Evolutionary conservation across 495 filamentous ascomycete genomes (phyloP), one percentile per base, ranked within the genome.

Genomic region (Neurospora cerealis): DNA sequence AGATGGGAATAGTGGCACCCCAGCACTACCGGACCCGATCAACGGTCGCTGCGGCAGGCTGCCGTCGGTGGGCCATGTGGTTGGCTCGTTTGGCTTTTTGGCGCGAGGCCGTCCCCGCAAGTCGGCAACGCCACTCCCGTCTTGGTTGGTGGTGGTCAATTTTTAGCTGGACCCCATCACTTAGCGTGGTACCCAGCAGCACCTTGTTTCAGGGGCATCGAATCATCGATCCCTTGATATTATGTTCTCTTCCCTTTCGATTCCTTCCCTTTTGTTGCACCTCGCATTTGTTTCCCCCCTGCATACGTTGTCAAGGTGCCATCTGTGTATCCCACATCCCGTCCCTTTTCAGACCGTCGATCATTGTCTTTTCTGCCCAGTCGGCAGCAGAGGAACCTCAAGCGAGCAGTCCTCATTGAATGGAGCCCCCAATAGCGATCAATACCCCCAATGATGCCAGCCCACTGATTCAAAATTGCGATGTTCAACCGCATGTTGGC

Each of bases 81-180:
- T 44, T 34, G 41, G 41, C 7, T n/a, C 54, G 70, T 72, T 75
- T 75, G 74, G 73, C 24, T 24, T 10, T 62, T 46, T n/a, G 42
- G 42, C 44, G 44, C 4, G 13, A 54, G 11, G 21, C 11, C 4
- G 11, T 60, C 48, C 48, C 48, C 48, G 48, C 48, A 60, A 60
- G 48, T 28, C 48, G 21, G 48, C 48, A 60, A 60, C 48, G 48
- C 48, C 48, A 60, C 48, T 60, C 48, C 48, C 48, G 48, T 54
- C 21, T 24, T 54, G 48, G 48, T 60, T 60, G 48, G 48, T 32
- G 21, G 21, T 48, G 44, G n/a, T 54, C 21, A 54, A 54, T 48
- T 10, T 48, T 48, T 21, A 48, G 44, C 8, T 48, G 44, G 44
- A 42, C 0, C n/a, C 44, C n/a, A 48, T 44, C 19, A 3, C 21